Base-by-base conservation (phyloP, 2,329 filamentous ascomycete species). In the Penicillium sp. region DNA sequence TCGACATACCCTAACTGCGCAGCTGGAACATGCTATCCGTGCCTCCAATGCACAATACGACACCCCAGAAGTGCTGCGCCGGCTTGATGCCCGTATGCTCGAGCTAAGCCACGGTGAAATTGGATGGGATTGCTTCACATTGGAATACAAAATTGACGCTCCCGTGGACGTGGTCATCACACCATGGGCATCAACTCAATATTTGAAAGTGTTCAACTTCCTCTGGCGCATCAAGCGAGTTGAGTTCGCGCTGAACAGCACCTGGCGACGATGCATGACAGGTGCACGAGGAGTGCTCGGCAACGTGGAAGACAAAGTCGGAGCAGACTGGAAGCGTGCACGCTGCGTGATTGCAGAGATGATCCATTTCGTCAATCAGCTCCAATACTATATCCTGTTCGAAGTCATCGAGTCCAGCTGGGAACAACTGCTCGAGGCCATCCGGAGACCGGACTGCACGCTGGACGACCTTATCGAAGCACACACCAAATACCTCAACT, bases 171-270 rank as follows among this genome's bases (percentile, higher is more conserved):
- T 99, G 29, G 93, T 99, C 48, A 92, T 99, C 40, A 97, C 93
- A 0, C 91, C 95, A 42, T 97, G 93, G 86, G 93, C 92, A 46
- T 93, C 90, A 64, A 90, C 93, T 23, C 93, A 99, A 72, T 99
- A 99, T 72, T 87, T 99, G 67, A 97, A 97, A 73, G 91, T 99
- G 10, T 99, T 99, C 84, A 99, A 99, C 76, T 97, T 99, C 71
- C 83, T 99, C 3, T 99, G 94, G 93, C 89, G 94, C 62, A 91
- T 99, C 70, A 99, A 99, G 78, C 89, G 94, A 29, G 94, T 99
- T 51, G 94, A 99, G 71, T 99, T 97, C 70, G 93, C 91, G 0
- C 84, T 99, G 1, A 85, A 89, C 6, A 91, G 89, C 13, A 94
- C 91, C 41, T 99, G 94, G 93, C 87, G 94, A 57, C 89, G 93